Conservation (phyloP, 2,329 filamentous ascomycete species). For the Phaeosphaeriaceae sp. region DNA sequence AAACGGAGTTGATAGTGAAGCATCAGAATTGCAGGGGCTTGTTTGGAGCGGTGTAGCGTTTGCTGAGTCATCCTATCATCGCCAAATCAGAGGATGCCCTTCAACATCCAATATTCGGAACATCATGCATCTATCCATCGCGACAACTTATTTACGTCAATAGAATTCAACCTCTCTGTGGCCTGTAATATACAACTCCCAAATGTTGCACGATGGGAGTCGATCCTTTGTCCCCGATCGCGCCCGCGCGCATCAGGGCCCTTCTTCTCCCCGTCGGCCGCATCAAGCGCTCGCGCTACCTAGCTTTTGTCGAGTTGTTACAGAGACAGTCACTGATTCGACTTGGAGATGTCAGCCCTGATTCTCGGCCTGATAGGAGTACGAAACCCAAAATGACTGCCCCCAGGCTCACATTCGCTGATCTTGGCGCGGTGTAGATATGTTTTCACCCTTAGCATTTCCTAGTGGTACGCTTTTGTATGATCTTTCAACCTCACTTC, state of each 20-base stretch:
- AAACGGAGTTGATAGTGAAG: slow-evolving; percentile 10
- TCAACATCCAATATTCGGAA: slow-evolving; percentile 29
- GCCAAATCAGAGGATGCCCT: slow-evolving; percentile 1
- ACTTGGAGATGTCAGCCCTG: slow-evolving; percentile 83
- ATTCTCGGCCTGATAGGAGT: slow-evolving; percentile 86
- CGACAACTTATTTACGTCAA: slow-evolving; percentile 11
- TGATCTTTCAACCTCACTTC: slow-evolving; percentile 80
- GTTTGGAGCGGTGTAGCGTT: too few relatives aligned
- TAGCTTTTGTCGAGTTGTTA: slow-evolving; percentile 77
- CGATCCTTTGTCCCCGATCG: slow-evolving; percentile 83
- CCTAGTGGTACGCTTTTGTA: slow-evolving; percentile 86
- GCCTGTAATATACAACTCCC: slow-evolving; percentile 27
- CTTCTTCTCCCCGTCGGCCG: slow-evolving; percentile 85
- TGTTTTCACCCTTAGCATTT: slow-evolving; percentile 91
- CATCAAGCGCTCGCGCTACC: slow-evolving; percentile 82
- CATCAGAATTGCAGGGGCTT: not conserved
- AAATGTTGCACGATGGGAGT: slow-evolving; percentile 75
- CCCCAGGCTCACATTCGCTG: slow-evolving; percentile 30
- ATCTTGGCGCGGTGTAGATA: slow-evolving; percentile 64
- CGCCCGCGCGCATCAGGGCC: slow-evolving; percentile 87
- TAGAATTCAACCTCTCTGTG: slow-evolving; percentile 18
- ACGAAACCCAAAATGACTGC: slow-evolving; percentile 49
- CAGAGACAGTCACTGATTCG: slow-evolving; percentile 81
- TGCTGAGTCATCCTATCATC: not conserved
- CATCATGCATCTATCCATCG: slow-evolving; percentile 27